A percentile compares a stretch with the other conserved stretches of the same genome.
phyloP scores from a whole-genome alignment of 78 protist genomes.

The Monosiga brevicollis region DNA sequence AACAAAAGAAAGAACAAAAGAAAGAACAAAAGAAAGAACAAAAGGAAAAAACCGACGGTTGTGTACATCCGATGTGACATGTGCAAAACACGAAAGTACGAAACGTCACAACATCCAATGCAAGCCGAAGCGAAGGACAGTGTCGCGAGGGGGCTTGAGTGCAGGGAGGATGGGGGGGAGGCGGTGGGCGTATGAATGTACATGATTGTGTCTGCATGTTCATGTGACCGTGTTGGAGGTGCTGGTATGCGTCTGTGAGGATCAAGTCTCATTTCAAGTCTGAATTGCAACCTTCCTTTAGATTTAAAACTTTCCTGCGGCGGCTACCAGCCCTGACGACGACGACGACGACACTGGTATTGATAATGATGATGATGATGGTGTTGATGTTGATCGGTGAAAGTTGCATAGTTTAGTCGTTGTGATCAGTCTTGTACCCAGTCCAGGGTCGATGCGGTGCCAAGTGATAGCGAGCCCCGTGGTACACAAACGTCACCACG shows the following conservation, averaged over 20 bases:
- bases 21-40: too few species aligned
- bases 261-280: neutral
- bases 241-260: neutral
- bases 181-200: too few species aligned
- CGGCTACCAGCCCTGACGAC: neutral
- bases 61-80: too few species aligned
- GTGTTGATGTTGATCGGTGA: too few species aligned
- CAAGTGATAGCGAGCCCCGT: neutral
- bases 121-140: too few species aligned
- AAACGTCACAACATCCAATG: too few species aligned
- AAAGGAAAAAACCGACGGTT: too few species aligned
- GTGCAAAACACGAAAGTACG: too few species aligned
- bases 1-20: too few species aligned
- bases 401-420: neutral
- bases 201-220: too few species aligned
- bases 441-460: neutral
- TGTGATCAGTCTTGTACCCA: neutral
- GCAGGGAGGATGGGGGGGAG: too few species aligned
- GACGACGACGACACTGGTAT: neutral
- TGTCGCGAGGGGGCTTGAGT: too few species aligned
- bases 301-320: neutral
- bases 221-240: neutral
- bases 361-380: neutral
- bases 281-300: neutral
- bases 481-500: constrained; percentile 39